phyloP scores from a whole-genome alignment of 2,329 filamentous ascomycete genomes.

The Xylaria sp. region DNA sequence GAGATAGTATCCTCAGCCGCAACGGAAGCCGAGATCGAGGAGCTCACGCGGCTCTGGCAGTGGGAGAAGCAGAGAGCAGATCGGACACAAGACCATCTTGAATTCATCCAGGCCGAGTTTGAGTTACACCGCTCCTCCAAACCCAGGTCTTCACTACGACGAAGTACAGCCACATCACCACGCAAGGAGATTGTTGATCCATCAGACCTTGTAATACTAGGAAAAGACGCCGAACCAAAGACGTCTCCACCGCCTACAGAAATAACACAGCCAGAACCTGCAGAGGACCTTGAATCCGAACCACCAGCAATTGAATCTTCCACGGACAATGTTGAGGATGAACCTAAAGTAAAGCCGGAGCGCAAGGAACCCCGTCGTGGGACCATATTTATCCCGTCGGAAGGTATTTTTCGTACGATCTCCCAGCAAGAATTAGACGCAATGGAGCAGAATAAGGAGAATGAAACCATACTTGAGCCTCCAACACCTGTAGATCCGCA shows the following conservation, averaged over 20 bases:
- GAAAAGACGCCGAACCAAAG: conserved; percentile 45
- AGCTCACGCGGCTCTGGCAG: conserved; percentile 63
- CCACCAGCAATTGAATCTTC: conserved; percentile 45
- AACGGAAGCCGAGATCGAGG: conserved; percentile 69
- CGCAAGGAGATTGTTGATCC: conserved; percentile 57
- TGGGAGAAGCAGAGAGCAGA: conserved; percentile 73
- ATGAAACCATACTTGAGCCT: conserved; percentile 47
- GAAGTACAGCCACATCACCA: conserved; percentile 47
- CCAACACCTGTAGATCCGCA: conserved; percentile 48
- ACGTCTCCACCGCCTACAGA: conserved; percentile 45
- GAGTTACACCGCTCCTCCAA: conserved; percentile 77
- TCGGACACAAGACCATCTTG: conserved; percentile 76
- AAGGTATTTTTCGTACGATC: conserved; percentile 72
- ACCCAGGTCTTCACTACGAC: conserved; percentile 54
- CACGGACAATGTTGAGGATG: conserved; percentile 41
- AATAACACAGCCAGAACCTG: conserved; percentile 43
- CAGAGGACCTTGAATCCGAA: conserved; percentile 32
- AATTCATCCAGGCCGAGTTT: conserved; percentile 81
- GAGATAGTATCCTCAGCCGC: conserved; percentile 66
- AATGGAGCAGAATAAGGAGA: conserved; percentile 51
- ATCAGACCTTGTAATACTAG: conserved; percentile 58
- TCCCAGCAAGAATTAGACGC: conserved; percentile 64
- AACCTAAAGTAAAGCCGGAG: conserved; percentile 19
- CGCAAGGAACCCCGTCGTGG: conserved; percentile 57
- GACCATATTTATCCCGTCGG: conserved; percentile 69